Base-by-base conservation (phyloP, 805 yeast genomes). In the Zygosaccharomyces gambellarensis region DNA sequence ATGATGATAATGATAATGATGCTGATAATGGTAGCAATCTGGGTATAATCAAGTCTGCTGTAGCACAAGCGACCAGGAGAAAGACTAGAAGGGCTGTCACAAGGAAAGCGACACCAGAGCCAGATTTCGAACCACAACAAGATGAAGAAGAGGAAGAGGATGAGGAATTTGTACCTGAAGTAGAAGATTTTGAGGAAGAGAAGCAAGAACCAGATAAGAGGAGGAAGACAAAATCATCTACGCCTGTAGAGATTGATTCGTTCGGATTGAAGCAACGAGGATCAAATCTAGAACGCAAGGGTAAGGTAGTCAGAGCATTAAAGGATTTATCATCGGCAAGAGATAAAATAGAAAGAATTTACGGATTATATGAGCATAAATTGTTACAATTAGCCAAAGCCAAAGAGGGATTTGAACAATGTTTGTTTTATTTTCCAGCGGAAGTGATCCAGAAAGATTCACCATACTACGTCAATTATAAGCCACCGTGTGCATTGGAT, bases 381-480 rank as follows among this genome's bases (percentile, higher is more conserved):
- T 70, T 79, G 38, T 63, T 76, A 9, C 62, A 64, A 14, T 64
- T 79, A 2, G 64, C 78, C 3, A 63, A 71, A 22, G 70, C 74
- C 32, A 76, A 83, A 50, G 71, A 69, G 14, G 67, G 65, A 3
- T 83, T 85, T 80, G 80, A 79, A 31, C 63, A 64, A 1, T 64
- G 70, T 25, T 53, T 79, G 34, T 81, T 81, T 51, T 67, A 64
- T 56, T 61, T 79, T 57, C 68, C 72, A 27, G 66, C 69, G 34
- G 55, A 63, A 4, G 52, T 61, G 44, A 50, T 75, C 17, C 47
- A 56, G 36, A 47, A 46, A 5, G 54, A 50, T 22, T 63, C 64
- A 2, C 54, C 51, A 27, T 63, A 56, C 43, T 61, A 46, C 47
- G 56, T 57, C 4, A 55, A 61, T n/a, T 39, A 42, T 23, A 41